These are phyloP conservation scores for Cutaneotrichosporon sp. DNA, from an alignment of 1,284 basidiomycete species.

Conservation along the genomic window DNA sequence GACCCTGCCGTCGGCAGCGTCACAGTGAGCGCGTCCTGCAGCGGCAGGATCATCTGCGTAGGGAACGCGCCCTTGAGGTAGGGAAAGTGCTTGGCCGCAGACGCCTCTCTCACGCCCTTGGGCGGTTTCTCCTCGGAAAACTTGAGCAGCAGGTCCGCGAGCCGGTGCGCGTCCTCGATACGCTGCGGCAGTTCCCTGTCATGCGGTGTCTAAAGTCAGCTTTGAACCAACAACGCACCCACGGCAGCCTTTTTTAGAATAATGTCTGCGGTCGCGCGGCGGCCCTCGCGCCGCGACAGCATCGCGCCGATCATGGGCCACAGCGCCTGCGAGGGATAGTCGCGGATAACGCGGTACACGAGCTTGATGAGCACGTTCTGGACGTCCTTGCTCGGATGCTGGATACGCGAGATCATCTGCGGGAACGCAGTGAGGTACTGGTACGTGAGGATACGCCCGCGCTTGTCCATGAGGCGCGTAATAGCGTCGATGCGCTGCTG, in stretches of 20 bases:
- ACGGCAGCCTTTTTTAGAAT: constrained; percentile 40
- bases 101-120: constrained; percentile 23
- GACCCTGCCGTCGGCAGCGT: constrained; percentile 68
- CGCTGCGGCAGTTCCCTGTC: neutral
- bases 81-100: constrained; percentile 54
- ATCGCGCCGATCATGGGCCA: constrained; percentile 90
- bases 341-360: constrained; percentile 66
- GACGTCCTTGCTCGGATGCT: constrained; percentile 68
- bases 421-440: constrained; percentile 97
- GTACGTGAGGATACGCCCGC: constrained; percentile 61
- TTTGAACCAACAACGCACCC: neutral
- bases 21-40: constrained; percentile 91
- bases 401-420: constrained; percentile 92
- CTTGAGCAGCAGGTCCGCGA: constrained; percentile 33
- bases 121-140: constrained; percentile 41
- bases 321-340: constrained; percentile 85
- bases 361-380: constrained; percentile 63
- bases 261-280: constrained; percentile 50
- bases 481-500: constrained; percentile 37
- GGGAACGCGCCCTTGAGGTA: constrained; percentile 57
- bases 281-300: constrained; percentile 69
- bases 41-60: constrained; percentile 73
- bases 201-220: neutral
- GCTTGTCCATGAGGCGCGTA: constrained; percentile 58
- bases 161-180: constrained; percentile 43